Base-by-base conservation (phyloP, 192 early-diverging fungal species). In the Kickxella alabastrina region DNA sequence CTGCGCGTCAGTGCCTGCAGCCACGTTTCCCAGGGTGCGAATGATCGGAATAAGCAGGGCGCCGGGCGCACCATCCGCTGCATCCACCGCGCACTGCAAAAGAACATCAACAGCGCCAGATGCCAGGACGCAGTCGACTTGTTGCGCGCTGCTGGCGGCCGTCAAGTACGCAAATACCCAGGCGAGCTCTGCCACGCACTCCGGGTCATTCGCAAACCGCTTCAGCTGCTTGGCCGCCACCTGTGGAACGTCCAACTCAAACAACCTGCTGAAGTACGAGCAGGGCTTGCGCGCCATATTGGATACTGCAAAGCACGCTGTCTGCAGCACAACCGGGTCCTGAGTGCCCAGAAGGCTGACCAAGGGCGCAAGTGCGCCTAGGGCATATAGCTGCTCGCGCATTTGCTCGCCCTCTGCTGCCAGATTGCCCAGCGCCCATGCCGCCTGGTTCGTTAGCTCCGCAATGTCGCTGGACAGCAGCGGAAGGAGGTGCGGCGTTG, bases 371-470 rank as follows among this genome's bases (percentile, higher is more conserved):
- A 95, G 63, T 9, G 82, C 92, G 36, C 92, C 91, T 34, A 82
- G 79, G 17, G 80, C 75, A 25, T 87, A 75, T 23, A 98, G 83
- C 12, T 77, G 63, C 52, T 91, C 83, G 43, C 93, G 79, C 54
- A 81, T 88, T 6, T 75, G 51, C 13, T 87, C 80, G 17, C 77
- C 81, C 65, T 97, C 93, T 0, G 88, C 90, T 1, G 95, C 95
- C 80, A 97, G 85, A 59, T 97, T 96, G 6, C 95, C 95, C 3
- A 97, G 63, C 4, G 93, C 90, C 88, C 92, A 94, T 5, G 88
- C 90, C 21, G 90, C 87, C 59, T 93, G 88, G 54, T 97, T 92
- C 21, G 80, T 77, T 23, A 97, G 80, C 54, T 89, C 83, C 31
- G 69, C 26, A 32, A 66, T 69, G 15, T 79, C 63, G 37, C 79